Base-by-base conservation (phyloP, 1,139 yeast genomes). In the Lodderomyces margitis region DNA sequence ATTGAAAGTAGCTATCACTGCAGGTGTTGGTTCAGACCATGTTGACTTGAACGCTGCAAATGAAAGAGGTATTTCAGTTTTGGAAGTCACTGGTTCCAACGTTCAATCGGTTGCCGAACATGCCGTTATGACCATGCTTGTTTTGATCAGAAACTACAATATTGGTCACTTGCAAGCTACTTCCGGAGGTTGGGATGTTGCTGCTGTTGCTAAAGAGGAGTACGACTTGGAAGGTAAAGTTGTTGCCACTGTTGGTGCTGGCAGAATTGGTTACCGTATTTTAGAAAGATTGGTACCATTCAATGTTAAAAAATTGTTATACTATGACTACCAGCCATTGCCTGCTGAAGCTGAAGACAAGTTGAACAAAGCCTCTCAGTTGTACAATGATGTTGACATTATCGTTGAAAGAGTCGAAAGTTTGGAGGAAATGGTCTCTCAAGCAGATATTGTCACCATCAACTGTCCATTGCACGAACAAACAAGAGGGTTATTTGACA, bases 21-120 rank as follows among this genome's bases (percentile, higher is more conserved):
- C 94, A 7, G 95, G 94, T 52, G 91, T 86, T 47, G 95, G 95
- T 6, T 81, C 88, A 9, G 95, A 86, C 60, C 94, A 86, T 62
- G 71, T 85, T 49, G 94, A 85, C 56, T 73, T 86, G 55, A 74
- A 74, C 51, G 87, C 87, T 51, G 88, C 89, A 51, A 83, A 83
- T 60, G 78, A 78, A 55, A 60, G 62, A 41, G 73, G 70, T 37
- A 77, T 86, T 55, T 74, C 85, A 15, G 94, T 86, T 17, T 68
- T 81, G 40, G 94, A 85, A 65, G 94, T 85, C 42, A 86, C 95
- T 27, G 94, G 94, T 4, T 82, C 91, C 40, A 85, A 85, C 57
- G 91, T 85, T 38, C 78, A 74, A 19, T 82, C 91, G 4, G 94
- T 86, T 35, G 91, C 94, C 8, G 95, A 86, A 63, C 94, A 85